Evolutionary conservation across 129 eudicot genomes (phyloP).

Genomic region (Escallonia rubra): DNA sequence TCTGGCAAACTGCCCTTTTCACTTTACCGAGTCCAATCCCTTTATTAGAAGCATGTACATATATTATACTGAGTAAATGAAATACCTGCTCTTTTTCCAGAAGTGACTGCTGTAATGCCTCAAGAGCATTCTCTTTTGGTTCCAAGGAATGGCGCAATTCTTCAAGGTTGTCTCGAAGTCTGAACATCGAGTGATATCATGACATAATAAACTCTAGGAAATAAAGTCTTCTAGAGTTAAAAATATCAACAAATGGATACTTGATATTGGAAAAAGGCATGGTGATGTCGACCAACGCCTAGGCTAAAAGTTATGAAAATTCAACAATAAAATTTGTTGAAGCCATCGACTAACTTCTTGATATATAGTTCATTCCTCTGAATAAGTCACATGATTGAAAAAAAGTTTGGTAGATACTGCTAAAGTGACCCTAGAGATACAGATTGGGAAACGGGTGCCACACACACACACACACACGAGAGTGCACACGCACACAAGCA

Average conservation of each 20-base stretch:
- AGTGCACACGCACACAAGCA: too few relatives aligned
- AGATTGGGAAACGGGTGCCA: too few relatives aligned
- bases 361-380: too few relatives aligned
- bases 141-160: conserved; percentile 79
- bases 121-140: conserved; percentile 85
- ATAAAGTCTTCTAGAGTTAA: not conserved
- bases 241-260: conserved; percentile 10
- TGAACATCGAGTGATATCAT: conserved; percentile 25
- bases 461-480: too few relatives aligned
- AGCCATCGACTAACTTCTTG: too few relatives aligned
- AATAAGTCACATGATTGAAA: too few relatives aligned
- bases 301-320: too few relatives aligned
- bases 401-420: too few relatives aligned
- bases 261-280: not conserved
- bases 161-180: conserved; percentile 92
- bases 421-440: too few relatives aligned
- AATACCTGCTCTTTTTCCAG: conserved; percentile 87
- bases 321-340: too few relatives aligned
- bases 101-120: conserved; percentile 76
- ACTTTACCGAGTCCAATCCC: too few relatives aligned
- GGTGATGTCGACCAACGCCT: not conserved
- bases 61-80: not conserved
- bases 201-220: conserved; percentile 1
- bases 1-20: too few relatives aligned
- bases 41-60: not conserved